Conservation (phyloP, 768 basidiomycete genomes). For the Lactarius hengduanensis region DNA sequence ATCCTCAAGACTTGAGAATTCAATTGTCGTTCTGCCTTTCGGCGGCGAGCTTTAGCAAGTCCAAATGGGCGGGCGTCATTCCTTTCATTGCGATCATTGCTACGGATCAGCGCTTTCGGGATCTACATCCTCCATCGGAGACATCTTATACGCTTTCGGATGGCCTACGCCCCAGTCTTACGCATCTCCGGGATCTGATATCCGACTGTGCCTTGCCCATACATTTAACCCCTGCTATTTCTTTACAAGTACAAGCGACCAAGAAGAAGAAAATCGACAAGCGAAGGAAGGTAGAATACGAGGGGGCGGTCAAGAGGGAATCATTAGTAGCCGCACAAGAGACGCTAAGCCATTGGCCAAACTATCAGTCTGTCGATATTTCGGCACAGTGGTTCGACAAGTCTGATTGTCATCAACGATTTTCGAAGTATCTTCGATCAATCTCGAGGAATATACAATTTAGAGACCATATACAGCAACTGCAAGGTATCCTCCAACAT, state of each 20-base stretch:
- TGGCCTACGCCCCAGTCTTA: not conserved
- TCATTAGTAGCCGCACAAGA: not conserved
- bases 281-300: not conserved
- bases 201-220: not conserved
- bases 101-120: not conserved
- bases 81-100: not conserved
- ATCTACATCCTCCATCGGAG: not conserved
- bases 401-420: not conserved
- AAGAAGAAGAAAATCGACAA: not conserved
- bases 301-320: not conserved
- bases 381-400: not conserved
- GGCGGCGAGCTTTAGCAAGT: slow-evolving; percentile 7
- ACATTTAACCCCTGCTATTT: not conserved
- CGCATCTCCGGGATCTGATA: not conserved
- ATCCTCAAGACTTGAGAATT: not conserved
- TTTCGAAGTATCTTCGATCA: slow-evolving; percentile 1
- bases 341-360: not conserved
- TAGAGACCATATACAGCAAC: slow-evolving; percentile 1
- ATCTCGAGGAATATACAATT: slow-evolving; percentile 7
- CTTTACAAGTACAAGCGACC: not conserved
- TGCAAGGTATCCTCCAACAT: slow-evolving; percentile 3
- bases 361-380: not conserved
- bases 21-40: slow-evolving; percentile 10
- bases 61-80: not conserved
- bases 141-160: slow-evolving; percentile 11